Evolutionary conservation across 1,284 basidiomycete species (phyloP), one percentile per base, ranked within the genome.

Genomic region (Fereydounia khargensis): DNA sequence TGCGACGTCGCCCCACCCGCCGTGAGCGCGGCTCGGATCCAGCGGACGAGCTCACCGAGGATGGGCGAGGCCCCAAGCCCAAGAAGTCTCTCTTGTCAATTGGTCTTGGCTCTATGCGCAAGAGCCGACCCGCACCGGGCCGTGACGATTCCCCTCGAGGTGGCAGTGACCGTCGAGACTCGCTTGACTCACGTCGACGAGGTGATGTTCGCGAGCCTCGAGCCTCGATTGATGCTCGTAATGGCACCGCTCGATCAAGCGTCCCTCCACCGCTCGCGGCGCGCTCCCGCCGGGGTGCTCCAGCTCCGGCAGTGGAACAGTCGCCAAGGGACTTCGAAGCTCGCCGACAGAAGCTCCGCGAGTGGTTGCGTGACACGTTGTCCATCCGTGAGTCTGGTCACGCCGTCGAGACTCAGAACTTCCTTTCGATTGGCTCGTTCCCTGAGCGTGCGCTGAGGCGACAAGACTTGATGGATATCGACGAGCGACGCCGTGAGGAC

Each of bases 331-430:
- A 64, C 46, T 65, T 59, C 47, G 67, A 73, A 13, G 52, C 56
- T 10, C 59, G 70, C 9, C 63, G 71, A 18, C 58, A 66, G 20
- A 62, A 68, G 48, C 57, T 74, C 23, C 65, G 71, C 19, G 57
- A 39, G 30, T 74, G 71, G 71, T 54, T 74, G 32, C 61, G 71
- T 23, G 71, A 74, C 39, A 53, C 70, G n/a, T 50, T 74, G 20
- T 52, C 70, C 6, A 42, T 70, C 27, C 70, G 71, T 38, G 70
- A 68, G 22, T 49, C 68, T 0, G 55, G 57, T 6, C 68, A 74
- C 23, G 63, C 61, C 35, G 39, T 36, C 27, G 70, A 74, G 36
- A 65, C 67, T 23, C 59, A 59, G 13, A 58, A 56, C 24, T 74
- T 74, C 61, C 55, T 73, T 36, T 55, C 53, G 13, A 59, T 65